phyloP scores from a whole-genome alignment of 176 grass and related monocot genomes.

The Metroxylon sagu region DNA sequence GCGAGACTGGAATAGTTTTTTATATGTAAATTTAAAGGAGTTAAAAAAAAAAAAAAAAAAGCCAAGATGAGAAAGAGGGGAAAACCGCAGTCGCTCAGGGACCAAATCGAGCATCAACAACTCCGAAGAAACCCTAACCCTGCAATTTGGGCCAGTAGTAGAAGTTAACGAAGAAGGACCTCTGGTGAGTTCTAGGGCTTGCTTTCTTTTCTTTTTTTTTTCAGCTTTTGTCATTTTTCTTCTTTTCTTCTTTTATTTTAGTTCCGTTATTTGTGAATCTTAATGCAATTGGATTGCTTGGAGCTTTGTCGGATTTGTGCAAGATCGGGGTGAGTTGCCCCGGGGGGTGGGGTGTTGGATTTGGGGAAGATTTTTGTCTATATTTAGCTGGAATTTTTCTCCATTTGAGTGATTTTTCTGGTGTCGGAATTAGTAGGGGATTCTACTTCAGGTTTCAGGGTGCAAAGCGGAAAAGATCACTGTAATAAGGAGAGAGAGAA shows the following conservation, averaged over 20 bases:
- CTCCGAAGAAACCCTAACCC: slow-evolving; percentile 23
- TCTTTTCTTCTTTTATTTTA: too few relatives aligned
- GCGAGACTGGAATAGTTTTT: slow-evolving; percentile 8
- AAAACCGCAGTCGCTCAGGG: not conserved
- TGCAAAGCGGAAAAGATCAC: slow-evolving; percentile 25
- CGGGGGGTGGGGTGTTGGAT: too few relatives aligned
- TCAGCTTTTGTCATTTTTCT: not conserved
- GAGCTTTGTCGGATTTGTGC: too few relatives aligned
- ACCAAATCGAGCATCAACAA: slow-evolving; percentile 9
- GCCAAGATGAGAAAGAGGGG: slow-evolving; percentile 6
- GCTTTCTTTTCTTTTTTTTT: too few relatives aligned
- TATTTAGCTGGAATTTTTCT: too few relatives aligned
- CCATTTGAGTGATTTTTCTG: not conserved
- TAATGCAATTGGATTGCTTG: too few relatives aligned
- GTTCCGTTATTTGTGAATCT: too few relatives aligned
- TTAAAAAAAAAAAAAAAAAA: slow-evolving; percentile 22
- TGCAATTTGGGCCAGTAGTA: not conserved
- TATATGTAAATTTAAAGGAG: not conserved
- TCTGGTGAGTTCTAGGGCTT: too few relatives aligned
- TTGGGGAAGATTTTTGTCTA: too few relatives aligned
- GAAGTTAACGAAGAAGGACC: not conserved
- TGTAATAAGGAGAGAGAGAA: not conserved
- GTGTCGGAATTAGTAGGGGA: not conserved
- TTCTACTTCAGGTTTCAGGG: slow-evolving; percentile 13
- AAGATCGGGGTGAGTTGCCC: too few relatives aligned